phyloP scores from a whole-genome alignment of 164 flowering plant genomes.

The Protea cynaroides region DNA sequence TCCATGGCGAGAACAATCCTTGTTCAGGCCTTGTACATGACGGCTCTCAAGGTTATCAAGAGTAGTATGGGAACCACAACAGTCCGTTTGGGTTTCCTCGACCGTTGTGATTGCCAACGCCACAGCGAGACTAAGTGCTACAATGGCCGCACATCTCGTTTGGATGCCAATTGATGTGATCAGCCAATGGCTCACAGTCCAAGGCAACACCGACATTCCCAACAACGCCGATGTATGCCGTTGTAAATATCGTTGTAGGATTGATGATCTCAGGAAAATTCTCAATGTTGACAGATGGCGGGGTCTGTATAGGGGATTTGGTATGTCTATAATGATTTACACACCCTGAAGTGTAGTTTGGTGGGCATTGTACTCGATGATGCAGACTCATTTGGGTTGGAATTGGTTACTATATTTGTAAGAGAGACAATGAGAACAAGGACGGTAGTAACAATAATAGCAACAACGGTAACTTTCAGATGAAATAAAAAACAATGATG shows the following conservation, averaged over 20 bases:
- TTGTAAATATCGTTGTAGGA: slow-evolving; percentile 46
- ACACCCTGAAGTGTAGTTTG: slow-evolving; percentile 90
- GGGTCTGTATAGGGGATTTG: slow-evolving; percentile 82
- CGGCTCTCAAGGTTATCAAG: slow-evolving; percentile 72
- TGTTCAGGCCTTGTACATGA: slow-evolving; percentile 78
- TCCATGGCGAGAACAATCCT: slow-evolving; percentile 79
- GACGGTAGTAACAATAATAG: neutral
- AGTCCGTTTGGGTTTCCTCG: slow-evolving; percentile 44
- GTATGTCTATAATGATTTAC: slow-evolving; percentile 70
- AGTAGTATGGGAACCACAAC: slow-evolving; percentile 55
- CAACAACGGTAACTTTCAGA: slow-evolving; percentile 20
- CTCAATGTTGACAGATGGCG: slow-evolving; percentile 41
- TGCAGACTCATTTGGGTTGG: slow-evolving; percentile 58
- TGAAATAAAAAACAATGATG: slow-evolving; percentile 42
- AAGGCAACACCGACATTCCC: slow-evolving; percentile 22
- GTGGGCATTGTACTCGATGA: slow-evolving; percentile 84
- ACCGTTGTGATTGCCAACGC: slow-evolving; percentile 72
- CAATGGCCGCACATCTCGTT: slow-evolving; percentile 80
- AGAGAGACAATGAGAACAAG: slow-evolving; percentile 21
- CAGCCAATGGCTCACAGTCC: slow-evolving; percentile 85
- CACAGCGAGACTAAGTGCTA: slow-evolving; percentile 63
- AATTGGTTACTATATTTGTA: slow-evolving; percentile 30
- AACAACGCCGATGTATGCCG: neutral
- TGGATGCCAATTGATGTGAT: slow-evolving; percentile 88
- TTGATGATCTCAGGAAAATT: slow-evolving; percentile 67